Conservation (phyloP, 2,329 filamentous ascomycete genomes). For the Orbilia quercus region DNA sequence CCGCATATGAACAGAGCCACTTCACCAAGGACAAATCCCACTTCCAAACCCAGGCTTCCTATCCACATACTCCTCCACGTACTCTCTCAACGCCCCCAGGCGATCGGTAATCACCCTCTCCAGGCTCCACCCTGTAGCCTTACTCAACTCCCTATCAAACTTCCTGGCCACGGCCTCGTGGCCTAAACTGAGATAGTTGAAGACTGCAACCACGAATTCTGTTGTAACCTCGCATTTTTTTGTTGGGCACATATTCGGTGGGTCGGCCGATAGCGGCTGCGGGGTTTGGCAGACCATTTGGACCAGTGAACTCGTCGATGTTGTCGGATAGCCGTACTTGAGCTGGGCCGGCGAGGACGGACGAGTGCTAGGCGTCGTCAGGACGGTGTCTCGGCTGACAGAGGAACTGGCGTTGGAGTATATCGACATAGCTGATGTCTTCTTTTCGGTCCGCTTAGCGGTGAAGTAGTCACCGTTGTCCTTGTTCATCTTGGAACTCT, state of each 20-base stretch:
- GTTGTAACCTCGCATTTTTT: slow-evolving; percentile 56
- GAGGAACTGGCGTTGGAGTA: slow-evolving; percentile 44
- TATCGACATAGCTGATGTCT: slow-evolving; percentile 50
- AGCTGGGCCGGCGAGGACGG: slow-evolving; percentile 37
- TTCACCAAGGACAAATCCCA: slow-evolving; percentile 52
- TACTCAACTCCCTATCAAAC: slow-evolving; percentile 58
- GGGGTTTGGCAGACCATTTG: slow-evolving; percentile 52
- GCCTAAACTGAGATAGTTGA: slow-evolving; percentile 59
- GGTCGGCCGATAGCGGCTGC: slow-evolving; percentile 28
- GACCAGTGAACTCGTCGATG: slow-evolving; percentile 41
- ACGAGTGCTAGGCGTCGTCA: slow-evolving; percentile 53
- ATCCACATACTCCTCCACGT: slow-evolving; percentile 59
- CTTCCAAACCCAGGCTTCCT: slow-evolving; percentile 59
- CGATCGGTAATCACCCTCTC: slow-evolving; percentile 57
- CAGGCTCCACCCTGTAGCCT: slow-evolving; percentile 57
- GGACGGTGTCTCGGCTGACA: slow-evolving; percentile 46
- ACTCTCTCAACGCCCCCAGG: slow-evolving; percentile 58
- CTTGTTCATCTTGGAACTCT: slow-evolving; percentile 42
- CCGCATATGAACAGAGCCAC: slow-evolving; percentile 7
- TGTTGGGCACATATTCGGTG: slow-evolving; percentile 50
- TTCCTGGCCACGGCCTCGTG: slow-evolving; percentile 59
- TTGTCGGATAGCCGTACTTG: slow-evolving; percentile 50
- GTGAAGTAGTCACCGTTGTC: slow-evolving; percentile 45
- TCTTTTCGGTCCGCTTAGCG: slow-evolving; percentile 33
- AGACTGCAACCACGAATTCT: slow-evolving; percentile 58